Evolutionary conservation across 1,284 basidiomycete species (phyloP).

Genomic region (Trametes sp.): DNA sequence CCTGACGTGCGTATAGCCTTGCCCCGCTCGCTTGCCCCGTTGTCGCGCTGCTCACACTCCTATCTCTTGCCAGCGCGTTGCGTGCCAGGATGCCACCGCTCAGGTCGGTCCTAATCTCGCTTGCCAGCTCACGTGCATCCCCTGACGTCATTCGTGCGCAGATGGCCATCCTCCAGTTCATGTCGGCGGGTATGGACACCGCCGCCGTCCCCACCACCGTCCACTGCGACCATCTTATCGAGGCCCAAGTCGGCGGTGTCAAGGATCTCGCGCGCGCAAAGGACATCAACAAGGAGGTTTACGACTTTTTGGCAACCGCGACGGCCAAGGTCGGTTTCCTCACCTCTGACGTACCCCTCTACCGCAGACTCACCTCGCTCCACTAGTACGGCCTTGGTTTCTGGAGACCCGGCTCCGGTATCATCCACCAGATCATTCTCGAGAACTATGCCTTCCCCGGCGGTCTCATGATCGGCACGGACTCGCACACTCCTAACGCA

Average conservation of each 20-base stretch:
- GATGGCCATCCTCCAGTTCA: conserved; percentile 99
- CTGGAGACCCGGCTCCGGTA: conserved; percentile 99
- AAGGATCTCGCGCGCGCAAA: conserved; percentile 95
- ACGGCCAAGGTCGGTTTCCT: conserved; percentile 79
- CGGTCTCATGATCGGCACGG: conserved; percentile 99
- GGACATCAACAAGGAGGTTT: conserved; percentile 98
- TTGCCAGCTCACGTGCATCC: conserved; percentile 16
- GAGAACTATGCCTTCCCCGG: conserved; percentile 99
- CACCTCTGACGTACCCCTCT: conserved; percentile 9
- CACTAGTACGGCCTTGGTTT: conserved; percentile 95
- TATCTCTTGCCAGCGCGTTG: conserved; percentile 79
- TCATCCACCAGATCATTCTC: conserved; percentile 97
- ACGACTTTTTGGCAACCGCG: conserved; percentile 98
- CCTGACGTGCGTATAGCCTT: conserved; percentile 80
- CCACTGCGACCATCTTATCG: conserved; percentile 99
- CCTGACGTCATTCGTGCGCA: conserved; percentile 48
- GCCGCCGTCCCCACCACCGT: conserved; percentile 98
- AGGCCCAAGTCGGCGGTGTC: conserved; percentile 93
- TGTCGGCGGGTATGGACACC: conserved; percentile 99
- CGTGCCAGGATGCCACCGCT: conserved; percentile 99
- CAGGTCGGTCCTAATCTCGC: conserved; percentile 53
- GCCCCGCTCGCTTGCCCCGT: background rate
- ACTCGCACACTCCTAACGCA: conserved; percentile 99
- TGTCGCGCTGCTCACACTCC: conserved; percentile 15
- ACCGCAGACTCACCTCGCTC: background rate